Conservation (phyloP, 306 rosid genomes). For the Phaseolus lunatus region DNA sequence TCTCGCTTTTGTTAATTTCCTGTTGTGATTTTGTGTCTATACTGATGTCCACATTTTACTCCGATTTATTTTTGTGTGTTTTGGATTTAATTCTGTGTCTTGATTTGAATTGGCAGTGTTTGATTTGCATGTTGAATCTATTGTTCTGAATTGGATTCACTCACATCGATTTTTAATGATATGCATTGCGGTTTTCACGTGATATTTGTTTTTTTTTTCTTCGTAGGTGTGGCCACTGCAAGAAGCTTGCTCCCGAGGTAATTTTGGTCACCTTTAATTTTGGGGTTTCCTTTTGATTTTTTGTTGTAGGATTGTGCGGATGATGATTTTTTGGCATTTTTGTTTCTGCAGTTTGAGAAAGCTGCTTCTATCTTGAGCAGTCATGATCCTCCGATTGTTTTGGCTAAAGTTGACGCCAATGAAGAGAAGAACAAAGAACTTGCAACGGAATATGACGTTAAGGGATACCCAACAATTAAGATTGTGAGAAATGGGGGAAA, state of each 20-base stretch:
- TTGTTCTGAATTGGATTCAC: neutral
- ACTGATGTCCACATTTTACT: neutral
- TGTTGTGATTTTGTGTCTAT: neutral
- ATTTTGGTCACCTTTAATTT: constrained; percentile 2
- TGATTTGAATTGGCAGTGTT: neutral
- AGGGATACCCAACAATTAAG: constrained; percentile 88
- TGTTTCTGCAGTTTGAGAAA: constrained; percentile 69
- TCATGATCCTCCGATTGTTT: constrained; percentile 69
- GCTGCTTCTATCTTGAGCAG: constrained; percentile 84
- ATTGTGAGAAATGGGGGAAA: constrained; percentile 88
- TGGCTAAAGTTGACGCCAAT: constrained; percentile 87
- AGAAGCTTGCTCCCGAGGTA: constrained; percentile 97
- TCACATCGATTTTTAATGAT: constrained; percentile 2
- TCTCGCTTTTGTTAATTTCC: constrained; percentile 39
- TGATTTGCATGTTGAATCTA: constrained; percentile 11
- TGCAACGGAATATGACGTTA: constrained; percentile 61
- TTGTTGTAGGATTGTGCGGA: neutral
- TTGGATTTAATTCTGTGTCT: neutral
- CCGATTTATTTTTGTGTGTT: neutral
- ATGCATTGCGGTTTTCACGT: constrained; percentile 20
- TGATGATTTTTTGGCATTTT: constrained; percentile 29
- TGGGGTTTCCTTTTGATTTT: constrained; percentile 7
- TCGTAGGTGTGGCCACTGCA: constrained; percentile 97
- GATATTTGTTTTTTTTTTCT: neutral
- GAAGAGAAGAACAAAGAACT: constrained; percentile 72